Conservation (phyloP, 176 grass and related monocot genomes). For the Bonia amplexicaulis region DNA sequence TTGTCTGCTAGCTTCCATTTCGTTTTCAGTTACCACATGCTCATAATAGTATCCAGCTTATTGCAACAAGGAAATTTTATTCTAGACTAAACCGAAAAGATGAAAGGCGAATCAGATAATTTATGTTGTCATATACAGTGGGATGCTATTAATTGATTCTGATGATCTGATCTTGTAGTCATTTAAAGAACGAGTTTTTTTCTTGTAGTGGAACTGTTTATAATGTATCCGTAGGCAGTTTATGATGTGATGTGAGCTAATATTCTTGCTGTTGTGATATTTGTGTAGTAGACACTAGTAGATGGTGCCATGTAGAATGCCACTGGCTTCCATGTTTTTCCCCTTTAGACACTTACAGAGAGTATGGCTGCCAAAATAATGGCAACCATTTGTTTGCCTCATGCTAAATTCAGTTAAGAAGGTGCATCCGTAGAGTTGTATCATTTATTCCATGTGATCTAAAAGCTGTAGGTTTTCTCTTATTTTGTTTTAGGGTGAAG, state of each 20-base stretch:
- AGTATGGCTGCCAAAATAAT: conserved; percentile 6
- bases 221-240: neutral
- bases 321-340: neutral
- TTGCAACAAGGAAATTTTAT: neutral
- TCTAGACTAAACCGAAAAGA: neutral
- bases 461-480: conserved; percentile 17
- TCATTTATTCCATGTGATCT: neutral
- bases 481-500: conserved; percentile 46
- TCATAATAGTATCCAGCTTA: conserved; percentile 4
- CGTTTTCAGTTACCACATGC: neutral
- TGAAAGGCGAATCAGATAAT: neutral
- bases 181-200: neutral
- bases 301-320: conserved; percentile 9
- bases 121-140: neutral
- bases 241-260: neutral
- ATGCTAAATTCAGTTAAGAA: neutral
- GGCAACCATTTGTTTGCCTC: neutral
- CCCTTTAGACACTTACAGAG: neutral
- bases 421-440: neutral
- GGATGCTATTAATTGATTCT: neutral
- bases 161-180: neutral
- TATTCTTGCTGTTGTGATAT: conserved; percentile 1
- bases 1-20: neutral
- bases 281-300: neutral
- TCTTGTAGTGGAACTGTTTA: neutral